These are phyloP conservation scores for Lepidopterella palustris DNA, from an alignment of 495 filamentous ascomycete species.

Conservation along the genomic window DNA sequence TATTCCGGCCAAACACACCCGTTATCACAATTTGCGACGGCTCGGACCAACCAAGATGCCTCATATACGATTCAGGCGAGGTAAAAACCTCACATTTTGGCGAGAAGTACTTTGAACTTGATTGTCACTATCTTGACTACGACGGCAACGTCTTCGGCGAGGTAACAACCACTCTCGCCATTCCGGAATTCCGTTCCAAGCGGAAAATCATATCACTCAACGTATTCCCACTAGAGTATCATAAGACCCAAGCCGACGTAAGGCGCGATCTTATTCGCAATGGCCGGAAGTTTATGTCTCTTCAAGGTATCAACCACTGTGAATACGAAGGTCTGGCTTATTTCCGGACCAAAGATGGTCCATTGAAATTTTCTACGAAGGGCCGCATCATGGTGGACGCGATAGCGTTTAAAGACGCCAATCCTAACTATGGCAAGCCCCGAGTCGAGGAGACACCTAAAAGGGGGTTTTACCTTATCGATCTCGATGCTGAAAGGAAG, in stretches of 20 bases:
- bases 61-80: neutral
- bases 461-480: neutral
- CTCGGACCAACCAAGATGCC: neutral
- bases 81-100: neutral
- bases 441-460: neutral
- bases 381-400: neutral
- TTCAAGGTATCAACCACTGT: neutral
- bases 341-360: neutral
- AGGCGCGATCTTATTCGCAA: conserved; percentile 17
- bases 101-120: neutral
- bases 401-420: neutral
- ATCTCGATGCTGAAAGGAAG: neutral
- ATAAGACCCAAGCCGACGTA: conserved; percentile 40
- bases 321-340: neutral
- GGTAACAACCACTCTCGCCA: conserved; percentile 33
- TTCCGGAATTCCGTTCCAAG: conserved; percentile 49
- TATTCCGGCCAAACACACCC: neutral
- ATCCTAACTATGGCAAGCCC: conserved; percentile 1
- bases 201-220: conserved; percentile 47
- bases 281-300: neutral
- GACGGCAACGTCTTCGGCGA: conserved; percentile 53
- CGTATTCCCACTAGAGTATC: conserved; percentile 50
- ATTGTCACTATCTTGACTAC: conserved; percentile 45
- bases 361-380: neutral
- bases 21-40: neutral